Evolutionary conservation across 2,329 filamentous ascomycete genomes (phyloP), one percentile per base, ranked within the genome.

Genomic region (Trichoderma sp.): DNA sequence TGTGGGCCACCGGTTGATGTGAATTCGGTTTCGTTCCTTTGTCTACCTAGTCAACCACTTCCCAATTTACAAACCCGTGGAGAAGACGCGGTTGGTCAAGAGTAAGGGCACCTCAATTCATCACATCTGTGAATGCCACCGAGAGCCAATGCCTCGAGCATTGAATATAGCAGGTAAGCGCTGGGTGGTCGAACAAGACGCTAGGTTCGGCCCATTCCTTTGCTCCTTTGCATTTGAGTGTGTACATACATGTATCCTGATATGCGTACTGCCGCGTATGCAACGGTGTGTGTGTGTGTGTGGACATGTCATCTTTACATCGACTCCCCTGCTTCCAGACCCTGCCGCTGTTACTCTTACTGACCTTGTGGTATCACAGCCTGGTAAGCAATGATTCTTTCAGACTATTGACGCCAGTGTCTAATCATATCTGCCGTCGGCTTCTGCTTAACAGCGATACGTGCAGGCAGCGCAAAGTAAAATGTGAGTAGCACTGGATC

Each of bases 381-480:
- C 26, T 72, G 71, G 71, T 72, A 63, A 12, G 71, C 32, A 28
- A 14, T 18, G 15, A 4, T 9, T 53, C 24, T 7, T 53, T 30
- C 36, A 18, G 9, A 60, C 6, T 8, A 51, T 34, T 34, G 18
- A 36, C n/a, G 15, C 28, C 28, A 53, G 32, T 15, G n/a, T 57
- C 68, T 63, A n/a, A 64, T 43, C 21, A 15, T 2, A 24, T 57
- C 60, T 21, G 21, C 43, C 30, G 14, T 47, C 26, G 32, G 47
- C 32, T 39, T 24, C 36, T 58, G 21, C 5, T 32, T 34, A 36
- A 34, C 39, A 82, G 81, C 74, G 80, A 82, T 58, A 82, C 80
- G 2, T 82, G 81, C 66, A 80, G 81, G 3, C 75, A 76, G 12
- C 81, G 81, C 64, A 82, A 82, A 70, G 71, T 82, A 2, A 82